These are phyloP conservation scores for Alternaria novae-zelandiae DNA, from an alignment of 2,329 filamentous ascomycete species.

Conservation along the genomic window DNA sequence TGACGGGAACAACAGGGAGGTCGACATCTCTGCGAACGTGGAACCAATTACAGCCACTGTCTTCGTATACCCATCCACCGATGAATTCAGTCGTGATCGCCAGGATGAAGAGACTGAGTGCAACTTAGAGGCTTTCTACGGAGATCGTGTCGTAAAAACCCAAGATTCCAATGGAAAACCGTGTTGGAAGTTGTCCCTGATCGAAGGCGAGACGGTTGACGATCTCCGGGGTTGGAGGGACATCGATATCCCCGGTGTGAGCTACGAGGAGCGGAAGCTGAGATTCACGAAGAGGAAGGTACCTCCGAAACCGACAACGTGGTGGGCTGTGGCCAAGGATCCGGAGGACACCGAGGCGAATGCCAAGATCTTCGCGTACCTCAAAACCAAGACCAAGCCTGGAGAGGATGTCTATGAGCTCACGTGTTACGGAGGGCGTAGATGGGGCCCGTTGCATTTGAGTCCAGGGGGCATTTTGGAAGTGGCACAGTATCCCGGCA, in stretches of 20 bases:
- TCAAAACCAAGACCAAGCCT: neutral
- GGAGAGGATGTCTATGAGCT: neutral
- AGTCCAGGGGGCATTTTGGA: neutral
- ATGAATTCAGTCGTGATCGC: neutral
- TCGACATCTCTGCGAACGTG: neutral
- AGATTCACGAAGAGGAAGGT: neutral
- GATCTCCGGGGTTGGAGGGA: neutral
- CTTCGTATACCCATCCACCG: neutral
- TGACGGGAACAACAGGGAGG: neutral
- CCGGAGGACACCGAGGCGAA: neutral
- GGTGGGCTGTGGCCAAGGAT: neutral
- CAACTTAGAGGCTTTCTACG: neutral
- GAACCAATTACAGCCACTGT: neutral
- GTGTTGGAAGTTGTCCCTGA: neutral
- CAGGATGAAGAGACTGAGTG: neutral
- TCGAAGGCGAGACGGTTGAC: neutral
- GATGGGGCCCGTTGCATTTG: neutral
- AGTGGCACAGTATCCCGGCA: neutral
- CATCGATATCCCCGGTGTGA: neutral
- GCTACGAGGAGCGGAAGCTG: neutral
- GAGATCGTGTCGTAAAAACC: neutral
- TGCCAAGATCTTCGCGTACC: neutral
- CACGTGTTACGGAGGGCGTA: neutral
- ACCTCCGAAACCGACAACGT: neutral
- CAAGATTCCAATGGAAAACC: neutral